Percentiles rank a stretch among this genome's conserved stretches.
Conservation (phyloP, 163 green algal species). For the Chlorella variabilis region DNA sequence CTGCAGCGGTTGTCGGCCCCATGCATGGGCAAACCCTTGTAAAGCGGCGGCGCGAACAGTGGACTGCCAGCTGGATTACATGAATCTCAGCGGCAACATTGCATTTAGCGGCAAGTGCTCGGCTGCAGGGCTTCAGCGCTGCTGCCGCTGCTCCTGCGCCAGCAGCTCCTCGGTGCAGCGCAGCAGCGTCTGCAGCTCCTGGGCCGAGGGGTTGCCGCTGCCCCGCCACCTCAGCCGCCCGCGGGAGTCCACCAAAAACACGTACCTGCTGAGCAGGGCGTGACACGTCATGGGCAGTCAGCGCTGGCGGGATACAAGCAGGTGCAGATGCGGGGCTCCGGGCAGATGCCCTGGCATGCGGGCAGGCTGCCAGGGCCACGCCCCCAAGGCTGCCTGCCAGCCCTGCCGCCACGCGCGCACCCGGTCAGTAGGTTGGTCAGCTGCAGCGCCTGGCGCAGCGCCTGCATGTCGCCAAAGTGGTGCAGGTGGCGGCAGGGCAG, state of each 20-base stretch:
- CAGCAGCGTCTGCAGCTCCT: constrained; percentile 43
- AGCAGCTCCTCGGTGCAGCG: constrained; percentile 33
- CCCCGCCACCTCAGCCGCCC: constrained; percentile 47
- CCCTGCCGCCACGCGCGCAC: constrained; percentile 12
- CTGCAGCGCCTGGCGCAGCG: constrained; percentile 34
- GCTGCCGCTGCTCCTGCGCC: not conserved
- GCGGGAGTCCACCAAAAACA: constrained; percentile 44
- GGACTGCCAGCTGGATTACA: too few relatives aligned
- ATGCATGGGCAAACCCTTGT: too few relatives aligned
- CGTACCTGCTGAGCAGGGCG: constrained; percentile 38
- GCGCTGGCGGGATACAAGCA: not conserved
- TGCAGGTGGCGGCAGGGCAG: constrained; percentile 40
- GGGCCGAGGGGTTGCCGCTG: constrained; percentile 35
- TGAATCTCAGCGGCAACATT: too few relatives aligned
- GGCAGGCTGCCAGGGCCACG: not conserved
- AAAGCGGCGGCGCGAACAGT: too few relatives aligned
- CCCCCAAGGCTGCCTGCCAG: not conserved
- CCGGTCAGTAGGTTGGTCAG: constrained; percentile 63
- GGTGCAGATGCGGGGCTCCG: not conserved
- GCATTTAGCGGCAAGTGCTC: too few relatives aligned
- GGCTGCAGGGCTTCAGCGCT: too few relatives aligned
- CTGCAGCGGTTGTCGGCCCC: too few relatives aligned
- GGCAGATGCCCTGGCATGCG: not conserved
- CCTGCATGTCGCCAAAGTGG: constrained; percentile 53
- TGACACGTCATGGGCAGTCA: too few relatives aligned